Percentiles rank a stretch among this genome's conserved stretches.
phyloP scores from a whole-genome alignment of 1,284 basidiomycete genomes.

The Pseudozyma pruni region DNA sequence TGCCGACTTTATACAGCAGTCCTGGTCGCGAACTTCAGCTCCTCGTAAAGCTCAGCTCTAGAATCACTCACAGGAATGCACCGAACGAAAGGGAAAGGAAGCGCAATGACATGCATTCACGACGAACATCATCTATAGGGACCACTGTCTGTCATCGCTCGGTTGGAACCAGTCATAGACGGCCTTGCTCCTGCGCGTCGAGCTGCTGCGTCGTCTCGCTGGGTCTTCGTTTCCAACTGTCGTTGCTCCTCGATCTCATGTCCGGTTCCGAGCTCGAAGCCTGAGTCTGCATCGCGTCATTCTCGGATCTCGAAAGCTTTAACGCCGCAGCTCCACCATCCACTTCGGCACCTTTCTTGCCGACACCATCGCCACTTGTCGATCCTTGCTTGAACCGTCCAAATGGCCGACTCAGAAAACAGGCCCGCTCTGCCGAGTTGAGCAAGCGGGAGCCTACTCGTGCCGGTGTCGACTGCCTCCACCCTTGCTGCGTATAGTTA shows the following conservation, averaged over 20 bases:
- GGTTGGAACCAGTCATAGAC: background rate
- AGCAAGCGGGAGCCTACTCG: slow-evolving; percentile 11
- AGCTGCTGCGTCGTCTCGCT: slow-evolving; percentile 17
- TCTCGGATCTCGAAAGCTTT: background rate
- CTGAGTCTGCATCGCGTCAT: background rate
- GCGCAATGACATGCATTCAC: too few species aligned
- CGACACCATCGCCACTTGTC: background rate
- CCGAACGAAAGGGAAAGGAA: too few species aligned
- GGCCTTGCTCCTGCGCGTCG: slow-evolving; percentile 26
- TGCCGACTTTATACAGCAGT: slow-evolving; percentile 61
- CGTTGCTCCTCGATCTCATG: background rate
- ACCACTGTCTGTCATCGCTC: too few species aligned
- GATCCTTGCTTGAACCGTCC: background rate
- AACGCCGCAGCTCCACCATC: background rate
- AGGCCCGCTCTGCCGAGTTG: slow-evolving; percentile 14
- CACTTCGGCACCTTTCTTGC: background rate
- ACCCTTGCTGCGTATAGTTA: slow-evolving; percentile 48
- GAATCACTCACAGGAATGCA: background rate
- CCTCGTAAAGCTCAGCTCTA: slow-evolving; percentile 14
- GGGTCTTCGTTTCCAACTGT: background rate
- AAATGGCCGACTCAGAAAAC: slow-evolving; percentile 3
- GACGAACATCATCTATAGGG: too few species aligned
- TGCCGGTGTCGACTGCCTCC: slow-evolving; percentile 32
- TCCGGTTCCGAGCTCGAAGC: background rate
- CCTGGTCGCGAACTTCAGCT: slow-evolving; percentile 7